These are phyloP conservation scores for Hirschioporus abietinus DNA, from an alignment of 768 basidiomycete species.

Conservation along the genomic window DNA sequence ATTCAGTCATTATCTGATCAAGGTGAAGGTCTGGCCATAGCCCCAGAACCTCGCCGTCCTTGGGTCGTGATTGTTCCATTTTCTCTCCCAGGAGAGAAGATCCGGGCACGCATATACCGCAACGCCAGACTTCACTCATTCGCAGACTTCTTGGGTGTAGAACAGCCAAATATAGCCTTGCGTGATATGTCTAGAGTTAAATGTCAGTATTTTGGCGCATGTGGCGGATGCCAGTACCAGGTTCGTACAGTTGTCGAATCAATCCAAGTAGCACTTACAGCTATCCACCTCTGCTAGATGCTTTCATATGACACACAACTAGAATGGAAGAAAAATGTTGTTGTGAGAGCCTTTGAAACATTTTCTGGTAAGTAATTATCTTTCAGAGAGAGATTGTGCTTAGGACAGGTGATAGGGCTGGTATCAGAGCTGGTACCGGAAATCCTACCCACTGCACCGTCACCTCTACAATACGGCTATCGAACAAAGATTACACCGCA, in stretches of 20 bases:
- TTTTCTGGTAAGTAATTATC: slow-evolving; percentile 48
- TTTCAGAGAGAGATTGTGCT: neutral
- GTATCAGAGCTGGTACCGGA: slow-evolving; percentile 51
- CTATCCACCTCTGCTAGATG: slow-evolving; percentile 45
- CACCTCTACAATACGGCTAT: slow-evolving; percentile 86
- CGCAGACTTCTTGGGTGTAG: slow-evolving; percentile 66
- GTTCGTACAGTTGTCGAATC: slow-evolving; percentile 30
- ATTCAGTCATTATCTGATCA: slow-evolving; percentile 1
- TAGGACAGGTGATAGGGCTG: slow-evolving; percentile 38
- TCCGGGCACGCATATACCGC: slow-evolving; percentile 68
- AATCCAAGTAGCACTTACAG: neutral
- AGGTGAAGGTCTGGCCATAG: slow-evolving; percentile 67
- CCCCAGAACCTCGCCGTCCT: slow-evolving; percentile 35
- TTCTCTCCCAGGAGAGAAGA: slow-evolving; percentile 75
- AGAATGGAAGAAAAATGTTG: slow-evolving; percentile 78
- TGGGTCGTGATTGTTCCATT: slow-evolving; percentile 88
- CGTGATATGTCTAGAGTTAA: slow-evolving; percentile 60
- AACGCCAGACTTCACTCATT: slow-evolving; percentile 66
- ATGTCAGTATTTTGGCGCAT: slow-evolving; percentile 86
- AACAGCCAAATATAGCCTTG: slow-evolving; percentile 55
- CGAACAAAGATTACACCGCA: slow-evolving; percentile 98
- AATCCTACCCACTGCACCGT: slow-evolving; percentile 72
- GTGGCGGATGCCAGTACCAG: slow-evolving; percentile 95
- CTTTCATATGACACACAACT: slow-evolving; percentile 85
- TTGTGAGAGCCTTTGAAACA: slow-evolving; percentile 76